These are phyloP conservation scores for Hypomontagnella monticulosa DNA, from an alignment of 495 filamentous ascomycete genomes.

Conservation along the genomic window DNA sequence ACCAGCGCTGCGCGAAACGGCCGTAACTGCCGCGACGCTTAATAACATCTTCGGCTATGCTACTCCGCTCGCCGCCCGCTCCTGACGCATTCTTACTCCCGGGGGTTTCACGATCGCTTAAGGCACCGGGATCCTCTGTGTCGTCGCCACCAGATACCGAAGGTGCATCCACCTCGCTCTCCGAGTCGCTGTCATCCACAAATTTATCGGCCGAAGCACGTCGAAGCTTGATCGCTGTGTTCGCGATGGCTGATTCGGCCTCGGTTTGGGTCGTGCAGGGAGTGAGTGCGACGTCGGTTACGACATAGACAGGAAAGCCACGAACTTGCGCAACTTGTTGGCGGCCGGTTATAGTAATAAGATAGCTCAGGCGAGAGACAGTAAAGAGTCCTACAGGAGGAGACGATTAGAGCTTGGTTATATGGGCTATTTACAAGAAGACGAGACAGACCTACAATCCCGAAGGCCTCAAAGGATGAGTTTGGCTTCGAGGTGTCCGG, in stretches of 20 bases:
- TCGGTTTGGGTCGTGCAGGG: conserved; percentile 80
- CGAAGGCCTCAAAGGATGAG: conserved; percentile 76
- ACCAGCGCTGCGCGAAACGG: conserved; percentile 88
- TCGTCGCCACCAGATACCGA: conserved; percentile 44
- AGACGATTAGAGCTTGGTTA: conserved; percentile 8
- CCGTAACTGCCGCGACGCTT: conserved; percentile 81
- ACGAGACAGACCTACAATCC: conserved; percentile 77
- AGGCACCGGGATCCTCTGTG: conserved; percentile 39
- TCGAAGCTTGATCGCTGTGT: conserved; percentile 64
- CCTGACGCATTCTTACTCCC: conserved; percentile 27
- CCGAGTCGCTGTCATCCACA: conserved; percentile 50
- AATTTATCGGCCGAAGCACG: conserved; percentile 41
- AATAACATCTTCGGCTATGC: conserved; percentile 86
- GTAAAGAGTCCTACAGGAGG: conserved; percentile 70
- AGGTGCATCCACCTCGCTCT: conserved; percentile 51
- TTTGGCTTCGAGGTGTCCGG: conserved; percentile 48
- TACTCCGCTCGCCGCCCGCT: conserved; percentile 51
- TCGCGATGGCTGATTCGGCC: conserved; percentile 73
- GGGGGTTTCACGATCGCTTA: conserved; percentile 43
- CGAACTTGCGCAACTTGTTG: conserved; percentile 88
- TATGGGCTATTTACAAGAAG: conserved; percentile 1
- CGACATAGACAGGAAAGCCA: conserved; percentile 81
- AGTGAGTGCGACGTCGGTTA: conserved; percentile 87
- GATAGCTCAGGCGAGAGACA: conserved; percentile 76
- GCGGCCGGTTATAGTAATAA: conserved; percentile 83